These are phyloP conservation scores for Schizophyllum commune DNA, from an alignment of 1,284 basidiomycete genomes.

Conservation along the genomic window DNA sequence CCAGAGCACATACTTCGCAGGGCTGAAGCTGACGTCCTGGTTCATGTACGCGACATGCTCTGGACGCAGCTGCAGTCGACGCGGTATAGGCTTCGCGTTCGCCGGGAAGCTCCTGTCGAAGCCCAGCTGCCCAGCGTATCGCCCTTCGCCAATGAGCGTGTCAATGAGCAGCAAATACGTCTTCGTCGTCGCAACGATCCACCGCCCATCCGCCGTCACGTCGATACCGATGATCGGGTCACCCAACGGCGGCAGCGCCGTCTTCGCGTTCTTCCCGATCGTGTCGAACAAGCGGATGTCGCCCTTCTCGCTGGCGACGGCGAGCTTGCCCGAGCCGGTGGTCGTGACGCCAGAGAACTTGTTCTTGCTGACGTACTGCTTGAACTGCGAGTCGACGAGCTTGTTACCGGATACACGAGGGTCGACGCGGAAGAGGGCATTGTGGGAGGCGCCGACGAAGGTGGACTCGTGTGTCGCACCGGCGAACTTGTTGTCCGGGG, in stretches of 20 bases:
- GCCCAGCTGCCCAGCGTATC: slow-evolving; percentile 80
- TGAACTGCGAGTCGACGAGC: slow-evolving; percentile 92
- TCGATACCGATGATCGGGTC: slow-evolving; percentile 95
- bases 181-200: slow-evolving; percentile 94
- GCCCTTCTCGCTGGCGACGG: slow-evolving; percentile 93
- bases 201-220: slow-evolving; percentile 90
- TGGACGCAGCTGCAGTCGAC: slow-evolving; percentile 80
- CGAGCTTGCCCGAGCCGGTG: slow-evolving; percentile 81
- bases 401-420: slow-evolving; percentile 88
- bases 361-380: slow-evolving; percentile 94
- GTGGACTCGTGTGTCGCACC: slow-evolving; percentile 92
- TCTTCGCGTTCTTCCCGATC: slow-evolving; percentile 99
- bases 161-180: slow-evolving; percentile 94
- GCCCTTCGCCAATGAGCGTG: slow-evolving; percentile 88
- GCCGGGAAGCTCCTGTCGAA: slow-evolving; percentile 97
- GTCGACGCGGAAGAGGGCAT: slow-evolving; percentile 96
- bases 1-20: slow-evolving; percentile 60
- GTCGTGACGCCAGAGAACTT: slow-evolving; percentile 93
- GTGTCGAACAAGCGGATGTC: slow-evolving; percentile 94
- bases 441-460: slow-evolving; percentile 87
- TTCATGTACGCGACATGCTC: slow-evolving; percentile 98
- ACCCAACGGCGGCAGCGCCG: slow-evolving; percentile 91
- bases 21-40: slow-evolving; percentile 82
- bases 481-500: slow-evolving; percentile 92
- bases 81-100: slow-evolving; percentile 86